These are phyloP conservation scores for Pleurotus djamor DNA, from an alignment of 768 basidiomycete species.

Conservation along the genomic window DNA sequence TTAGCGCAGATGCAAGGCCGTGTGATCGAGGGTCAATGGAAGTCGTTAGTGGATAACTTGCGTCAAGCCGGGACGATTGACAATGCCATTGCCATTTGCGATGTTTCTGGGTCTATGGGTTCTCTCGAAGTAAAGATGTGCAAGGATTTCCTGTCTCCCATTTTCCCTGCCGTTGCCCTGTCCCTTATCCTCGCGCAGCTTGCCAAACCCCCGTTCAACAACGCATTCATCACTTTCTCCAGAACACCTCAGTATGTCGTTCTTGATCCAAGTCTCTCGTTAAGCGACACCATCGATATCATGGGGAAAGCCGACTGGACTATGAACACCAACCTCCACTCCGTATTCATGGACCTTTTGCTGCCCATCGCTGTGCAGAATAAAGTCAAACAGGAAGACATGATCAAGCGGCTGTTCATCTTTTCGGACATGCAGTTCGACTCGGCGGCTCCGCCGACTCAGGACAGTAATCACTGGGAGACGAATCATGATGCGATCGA, in stretches of 20 bases:
- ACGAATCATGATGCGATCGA: slow-evolving; percentile 63
- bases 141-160: slow-evolving; percentile 32
- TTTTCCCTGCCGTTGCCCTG: slow-evolving; percentile 61
- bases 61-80: slow-evolving; percentile 55
- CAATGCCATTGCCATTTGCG: slow-evolving; percentile 66
- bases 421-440: slow-evolving; percentile 86
- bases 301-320: slow-evolving; percentile 43
- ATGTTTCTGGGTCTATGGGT: slow-evolving; percentile 78
- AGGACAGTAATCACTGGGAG: slow-evolving; percentile 36
- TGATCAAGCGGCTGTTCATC: slow-evolving; percentile 75
- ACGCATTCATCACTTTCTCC: slow-evolving; percentile 72
- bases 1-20: slow-evolving; percentile 32
- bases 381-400: slow-evolving; percentile 60
- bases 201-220: slow-evolving; percentile 63
- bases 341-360: slow-evolving; percentile 63
- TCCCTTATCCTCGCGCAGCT: slow-evolving; percentile 64
- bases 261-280: slow-evolving; percentile 39
- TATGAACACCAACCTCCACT: slow-evolving; percentile 61
- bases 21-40: slow-evolving; percentile 69
- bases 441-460: slow-evolving; percentile 9
- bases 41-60: slow-evolving; percentile 49
- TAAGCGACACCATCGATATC: slow-evolving; percentile 30
- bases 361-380: slow-evolving; percentile 58
- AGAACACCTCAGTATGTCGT: slow-evolving; percentile 43
- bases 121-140: slow-evolving; percentile 6